Conservation (phyloP, 805 yeast genomes). For the Citeromyces matritensis region DNA sequence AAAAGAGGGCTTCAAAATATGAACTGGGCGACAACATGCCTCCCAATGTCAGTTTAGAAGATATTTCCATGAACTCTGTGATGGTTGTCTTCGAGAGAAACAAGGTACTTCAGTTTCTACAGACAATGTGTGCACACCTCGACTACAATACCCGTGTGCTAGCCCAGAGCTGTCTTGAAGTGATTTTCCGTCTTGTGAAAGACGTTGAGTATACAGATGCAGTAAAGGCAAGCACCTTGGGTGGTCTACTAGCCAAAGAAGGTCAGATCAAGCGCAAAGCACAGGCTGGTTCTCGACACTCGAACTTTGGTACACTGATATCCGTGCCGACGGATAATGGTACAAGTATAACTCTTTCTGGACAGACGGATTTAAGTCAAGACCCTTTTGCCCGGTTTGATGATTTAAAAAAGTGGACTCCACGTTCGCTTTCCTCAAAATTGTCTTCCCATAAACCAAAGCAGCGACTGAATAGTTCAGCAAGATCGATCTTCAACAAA, state of each 20-base stretch:
- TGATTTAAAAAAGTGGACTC: conserved; percentile 46
- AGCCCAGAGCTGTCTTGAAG: conserved; percentile 53
- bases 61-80: conserved; percentile 48
- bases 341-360: conserved; percentile 49
- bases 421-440: conserved; percentile 13
- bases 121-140: conserved; percentile 51
- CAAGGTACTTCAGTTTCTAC: conserved; percentile 55
- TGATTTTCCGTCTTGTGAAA: conserved; percentile 45
- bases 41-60: conserved; percentile 41
- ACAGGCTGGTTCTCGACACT: conserved; percentile 46
- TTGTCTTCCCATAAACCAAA: conserved; percentile 6
- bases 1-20: conserved; percentile 19
- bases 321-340: conserved; percentile 53
- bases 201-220: too few species aligned
- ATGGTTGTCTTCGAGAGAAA: conserved; percentile 47
- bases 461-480: conserved; percentile 8
- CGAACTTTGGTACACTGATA: conserved; percentile 78
- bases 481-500: conserved; percentile 15
- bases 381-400: conserved; percentile 55
- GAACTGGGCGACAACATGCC: conserved; percentile 30
- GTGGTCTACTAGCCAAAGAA: conserved; percentile 46
- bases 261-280: conserved; percentile 24
- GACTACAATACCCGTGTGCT: conserved; percentile 51
- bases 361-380: conserved; percentile 22
- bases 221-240: conserved; percentile 9